phyloP scores from a whole-genome alignment of 176 grass and related monocot species.

The Thalia dealbata region DNA sequence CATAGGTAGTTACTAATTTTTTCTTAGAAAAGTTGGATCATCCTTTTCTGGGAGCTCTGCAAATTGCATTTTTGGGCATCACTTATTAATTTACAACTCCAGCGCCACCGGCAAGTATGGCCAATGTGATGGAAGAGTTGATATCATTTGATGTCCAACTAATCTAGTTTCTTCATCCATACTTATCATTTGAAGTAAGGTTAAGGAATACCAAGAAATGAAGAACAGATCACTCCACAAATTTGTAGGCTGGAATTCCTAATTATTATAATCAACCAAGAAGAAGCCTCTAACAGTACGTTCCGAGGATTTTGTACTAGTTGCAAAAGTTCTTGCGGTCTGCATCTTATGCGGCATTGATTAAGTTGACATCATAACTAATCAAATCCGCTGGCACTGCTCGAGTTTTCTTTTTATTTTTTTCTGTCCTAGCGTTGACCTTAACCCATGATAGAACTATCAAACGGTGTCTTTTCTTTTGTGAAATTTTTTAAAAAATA shows the following conservation, averaged over 20 bases:
- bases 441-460: neutral
- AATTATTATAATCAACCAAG: too few relatives aligned
- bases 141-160: neutral
- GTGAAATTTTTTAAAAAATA: too few relatives aligned
- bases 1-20: conserved; percentile 24
- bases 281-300: too few relatives aligned
- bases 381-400: neutral
- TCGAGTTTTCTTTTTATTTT: neutral
- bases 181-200: too few relatives aligned
- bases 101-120: too few relatives aligned
- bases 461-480: too few relatives aligned
- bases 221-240: neutral
- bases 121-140: neutral
- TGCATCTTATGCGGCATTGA: neutral
- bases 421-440: neutral
- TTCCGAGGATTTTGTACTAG: too few relatives aligned
- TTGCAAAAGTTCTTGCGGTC: neutral
- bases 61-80: too few relatives aligned
- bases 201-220: neutral
- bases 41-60: too few relatives aligned
- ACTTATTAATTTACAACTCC: too few relatives aligned
- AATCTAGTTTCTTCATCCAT: neutral
- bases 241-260: too few relatives aligned
- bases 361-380: neutral
- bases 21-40: neutral